phyloP scores from a whole-genome alignment of 441 rosid genomes.

The Dalechampia spathulata region DNA sequence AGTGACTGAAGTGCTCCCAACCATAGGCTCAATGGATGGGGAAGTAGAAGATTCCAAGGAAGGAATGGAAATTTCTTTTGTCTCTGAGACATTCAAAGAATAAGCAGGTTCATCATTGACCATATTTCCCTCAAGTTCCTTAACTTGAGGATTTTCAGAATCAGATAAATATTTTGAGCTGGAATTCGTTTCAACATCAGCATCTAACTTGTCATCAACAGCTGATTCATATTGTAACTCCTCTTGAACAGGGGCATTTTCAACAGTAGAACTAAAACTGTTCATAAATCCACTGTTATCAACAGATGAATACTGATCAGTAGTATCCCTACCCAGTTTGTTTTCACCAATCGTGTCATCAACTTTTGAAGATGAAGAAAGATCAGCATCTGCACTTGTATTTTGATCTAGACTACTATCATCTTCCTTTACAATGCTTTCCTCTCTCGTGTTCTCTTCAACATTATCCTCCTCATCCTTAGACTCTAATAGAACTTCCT shows the following conservation, averaged over 20 bases:
- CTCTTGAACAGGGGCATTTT: conserved; percentile 21
- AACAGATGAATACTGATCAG: conserved; percentile 14
- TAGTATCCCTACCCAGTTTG: conserved; percentile 24
- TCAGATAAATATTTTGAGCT: conserved; percentile 29
- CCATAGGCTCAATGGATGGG: conserved; percentile 25
- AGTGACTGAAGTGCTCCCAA: conserved; percentile 22
- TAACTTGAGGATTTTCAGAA: conserved; percentile 25
- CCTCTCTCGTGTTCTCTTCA: conserved; percentile 27
- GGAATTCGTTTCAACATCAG: conserved; percentile 25
- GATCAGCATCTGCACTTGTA: conserved; percentile 26
- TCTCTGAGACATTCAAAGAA: conserved; percentile 23
- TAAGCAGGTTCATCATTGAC: conserved; percentile 22
- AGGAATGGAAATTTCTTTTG: conserved; percentile 17
- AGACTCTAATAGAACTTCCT: conserved; percentile 36
- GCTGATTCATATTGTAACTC: conserved; percentile 28
- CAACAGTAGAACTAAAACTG: conserved; percentile 22
- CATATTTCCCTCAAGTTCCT: conserved; percentile 23
- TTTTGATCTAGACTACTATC: conserved; percentile 23
- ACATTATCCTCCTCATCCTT: conserved; percentile 32
- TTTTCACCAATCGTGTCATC: conserved; percentile 30
- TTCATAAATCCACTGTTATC: conserved; percentile 21
- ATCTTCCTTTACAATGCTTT: conserved; percentile 20
- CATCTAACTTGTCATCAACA: conserved; percentile 27
- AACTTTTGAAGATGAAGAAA: conserved; percentile 30
- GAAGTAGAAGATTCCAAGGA: conserved; percentile 24